Conservation (phyloP, 345 rosid genomes). For the Excoecaria cochinchinensis region DNA sequence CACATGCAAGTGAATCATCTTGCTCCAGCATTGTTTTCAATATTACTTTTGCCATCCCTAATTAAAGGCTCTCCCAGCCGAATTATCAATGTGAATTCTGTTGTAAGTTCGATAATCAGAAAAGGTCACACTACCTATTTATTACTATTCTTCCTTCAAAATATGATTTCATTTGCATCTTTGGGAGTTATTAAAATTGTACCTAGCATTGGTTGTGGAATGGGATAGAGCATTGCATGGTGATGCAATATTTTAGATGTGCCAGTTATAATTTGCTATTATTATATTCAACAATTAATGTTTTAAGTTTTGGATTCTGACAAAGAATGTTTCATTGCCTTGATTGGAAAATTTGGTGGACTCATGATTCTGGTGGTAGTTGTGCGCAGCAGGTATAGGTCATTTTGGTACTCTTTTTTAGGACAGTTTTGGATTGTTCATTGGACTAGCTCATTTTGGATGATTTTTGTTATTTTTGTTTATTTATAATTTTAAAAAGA, state of each 20-base stretch:
- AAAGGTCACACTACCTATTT: background rate
- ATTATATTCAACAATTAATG: background rate
- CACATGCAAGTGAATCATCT: conserved; percentile 99
- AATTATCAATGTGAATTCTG: conserved; percentile 86
- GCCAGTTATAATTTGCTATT: background rate
- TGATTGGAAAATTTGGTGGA: background rate
- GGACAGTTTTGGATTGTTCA: background rate
- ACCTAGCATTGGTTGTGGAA: background rate
- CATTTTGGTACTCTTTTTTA: background rate
- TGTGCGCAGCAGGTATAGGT: background rate
- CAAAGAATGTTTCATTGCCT: background rate
- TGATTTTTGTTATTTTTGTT: background rate
- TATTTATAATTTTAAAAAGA: too few relatives aligned
- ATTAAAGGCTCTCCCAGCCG: conserved; percentile 94
- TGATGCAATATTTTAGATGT: background rate
- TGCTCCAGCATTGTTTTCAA: conserved; percentile 84
- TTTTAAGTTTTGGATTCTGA: background rate
- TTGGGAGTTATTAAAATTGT: background rate
- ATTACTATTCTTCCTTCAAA: background rate
- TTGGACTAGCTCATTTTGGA: background rate
- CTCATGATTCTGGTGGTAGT: background rate
- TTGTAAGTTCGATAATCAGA: conserved; percentile 59
- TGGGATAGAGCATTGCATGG: background rate
- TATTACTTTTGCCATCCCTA: conserved; percentile 89
- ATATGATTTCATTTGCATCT: background rate